phyloP scores from a whole-genome alignment of 75 land plant genomes.

The Adiantum capillusveneris region DNA sequence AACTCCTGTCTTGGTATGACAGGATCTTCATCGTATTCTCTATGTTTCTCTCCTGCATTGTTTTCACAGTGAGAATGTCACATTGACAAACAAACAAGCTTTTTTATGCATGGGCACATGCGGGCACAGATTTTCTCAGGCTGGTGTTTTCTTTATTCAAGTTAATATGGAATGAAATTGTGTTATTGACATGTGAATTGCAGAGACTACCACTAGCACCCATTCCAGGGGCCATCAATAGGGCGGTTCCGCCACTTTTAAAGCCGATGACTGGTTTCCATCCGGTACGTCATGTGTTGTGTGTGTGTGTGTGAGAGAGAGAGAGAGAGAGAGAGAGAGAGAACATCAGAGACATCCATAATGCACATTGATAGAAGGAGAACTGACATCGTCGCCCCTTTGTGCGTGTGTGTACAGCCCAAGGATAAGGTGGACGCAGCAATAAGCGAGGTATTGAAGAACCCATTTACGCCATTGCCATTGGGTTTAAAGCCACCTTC shows the following conservation, averaged over 20 bases:
- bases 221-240: conserved; percentile 30
- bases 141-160: not conserved
- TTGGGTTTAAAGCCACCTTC: conserved; percentile 89
- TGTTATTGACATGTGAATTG: too few species aligned
- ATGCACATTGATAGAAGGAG: too few species aligned
- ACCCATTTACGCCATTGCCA: conserved; percentile 86
- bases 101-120: too few species aligned
- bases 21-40: not conserved
- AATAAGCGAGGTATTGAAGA: conserved; percentile 66
- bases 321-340: too few species aligned
- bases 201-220: conserved; percentile 46
- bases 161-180: not conserved
- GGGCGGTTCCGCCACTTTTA: not conserved
- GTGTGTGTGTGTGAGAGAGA: too few species aligned
- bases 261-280: conserved; percentile 19
- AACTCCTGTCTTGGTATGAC: conserved; percentile 6
- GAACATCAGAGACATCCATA: too few species aligned
- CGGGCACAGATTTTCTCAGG: too few species aligned
- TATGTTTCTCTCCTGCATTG: not conserved
- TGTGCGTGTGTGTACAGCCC: conserved; percentile 19
- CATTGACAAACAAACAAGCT: too few species aligned
- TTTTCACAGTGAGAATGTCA: too few species aligned
- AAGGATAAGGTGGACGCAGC: conserved; percentile 85
- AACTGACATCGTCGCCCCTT: too few species aligned
- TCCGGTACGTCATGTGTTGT: too few species aligned